phyloP scores from a whole-genome alignment of 441 rosid species.

The Brassica balearica region DNA sequence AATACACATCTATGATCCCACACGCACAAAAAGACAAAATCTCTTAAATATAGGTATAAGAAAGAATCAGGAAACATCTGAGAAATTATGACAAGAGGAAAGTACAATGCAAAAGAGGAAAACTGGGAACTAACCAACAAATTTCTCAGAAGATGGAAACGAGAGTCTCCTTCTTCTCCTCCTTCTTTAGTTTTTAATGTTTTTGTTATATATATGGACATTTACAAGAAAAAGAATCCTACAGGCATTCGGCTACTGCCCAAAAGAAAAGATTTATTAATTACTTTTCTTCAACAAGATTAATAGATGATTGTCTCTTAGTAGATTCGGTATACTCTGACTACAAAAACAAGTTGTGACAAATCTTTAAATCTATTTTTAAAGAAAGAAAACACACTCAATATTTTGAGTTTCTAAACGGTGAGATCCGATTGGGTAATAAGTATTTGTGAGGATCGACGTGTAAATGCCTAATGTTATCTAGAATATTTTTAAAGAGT shows the following conservation, averaged over 20 bases:
- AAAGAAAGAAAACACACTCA: not conserved
- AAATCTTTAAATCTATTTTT: too few species aligned
- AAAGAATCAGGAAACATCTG: not conserved
- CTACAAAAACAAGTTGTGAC: not conserved
- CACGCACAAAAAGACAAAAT: not conserved
- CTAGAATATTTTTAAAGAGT: not conserved
- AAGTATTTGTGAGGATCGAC: not conserved
- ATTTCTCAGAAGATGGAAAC: constrained; percentile 6
- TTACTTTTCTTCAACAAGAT: not conserved
- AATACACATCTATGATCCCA: not conserved
- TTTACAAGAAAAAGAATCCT: not conserved
- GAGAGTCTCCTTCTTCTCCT: not conserved
- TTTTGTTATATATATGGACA: not conserved
- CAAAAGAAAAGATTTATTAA: too few species aligned
- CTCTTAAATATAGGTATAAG: not conserved
- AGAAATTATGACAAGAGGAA: not conserved
- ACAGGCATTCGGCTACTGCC: not conserved
- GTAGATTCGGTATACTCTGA: not conserved
- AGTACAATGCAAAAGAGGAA: not conserved
- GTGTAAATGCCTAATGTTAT: not conserved
- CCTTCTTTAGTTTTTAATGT: not conserved
- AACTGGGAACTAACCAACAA: constrained; percentile 9
- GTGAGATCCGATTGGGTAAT: not conserved
- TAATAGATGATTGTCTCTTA: too few species aligned
- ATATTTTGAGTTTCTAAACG: too few species aligned